A percentile compares a stretch with the other conserved stretches of the same genome.
These are phyloP conservation scores for Tulasnella sp. DNA, from an alignment of 768 basidiomycete species.

Conservation along the genomic window DNA sequence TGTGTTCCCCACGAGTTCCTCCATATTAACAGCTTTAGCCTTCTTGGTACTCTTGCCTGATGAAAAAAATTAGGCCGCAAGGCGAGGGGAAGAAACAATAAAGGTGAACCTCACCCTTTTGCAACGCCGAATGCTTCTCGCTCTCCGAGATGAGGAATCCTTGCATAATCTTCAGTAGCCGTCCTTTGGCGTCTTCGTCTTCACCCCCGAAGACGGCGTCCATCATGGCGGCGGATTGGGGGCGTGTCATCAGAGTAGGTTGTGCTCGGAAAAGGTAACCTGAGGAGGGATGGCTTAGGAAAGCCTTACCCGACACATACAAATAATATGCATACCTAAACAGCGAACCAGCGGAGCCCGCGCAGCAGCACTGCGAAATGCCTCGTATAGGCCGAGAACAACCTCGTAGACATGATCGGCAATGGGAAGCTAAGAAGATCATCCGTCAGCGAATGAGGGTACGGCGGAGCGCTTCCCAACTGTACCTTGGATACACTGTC, in stretches of 20 bases:
- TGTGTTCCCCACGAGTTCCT: slow-evolving; percentile 90
- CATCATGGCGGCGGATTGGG: slow-evolving; percentile 78
- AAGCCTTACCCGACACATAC: not conserved
- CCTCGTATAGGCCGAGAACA: slow-evolving; percentile 68
- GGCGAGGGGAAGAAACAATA: not conserved
- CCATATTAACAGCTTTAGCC: slow-evolving; percentile 68
- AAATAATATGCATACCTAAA: slow-evolving; percentile 59
- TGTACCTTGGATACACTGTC: slow-evolving; percentile 16
- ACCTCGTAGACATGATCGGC: slow-evolving; percentile 75
- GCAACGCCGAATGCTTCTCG: slow-evolving; percentile 65
- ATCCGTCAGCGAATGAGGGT: slow-evolving; percentile 23
- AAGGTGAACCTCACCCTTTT: slow-evolving; percentile 50
- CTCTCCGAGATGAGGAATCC: slow-evolving; percentile 86
- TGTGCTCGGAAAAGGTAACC: slow-evolving; percentile 91
- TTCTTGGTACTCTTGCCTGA: slow-evolving; percentile 40
- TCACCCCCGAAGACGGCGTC: slow-evolving; percentile 76
- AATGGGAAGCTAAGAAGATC: slow-evolving; percentile 56
- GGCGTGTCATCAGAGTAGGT: slow-evolving; percentile 83
- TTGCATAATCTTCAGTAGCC: slow-evolving; percentile 81
- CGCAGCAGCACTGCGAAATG: slow-evolving; percentile 53
- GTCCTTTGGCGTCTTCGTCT: slow-evolving; percentile 68
- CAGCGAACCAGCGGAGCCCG: slow-evolving; percentile 75
- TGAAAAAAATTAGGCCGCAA: not conserved
- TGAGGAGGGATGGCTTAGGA: slow-evolving; percentile 34
- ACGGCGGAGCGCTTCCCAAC: not conserved